A percentile compares a stretch with the other conserved stretches of the same genome.
phyloP scores from a whole-genome alignment of 805 yeast genomes.

The Ogataea pilisensis region DNA sequence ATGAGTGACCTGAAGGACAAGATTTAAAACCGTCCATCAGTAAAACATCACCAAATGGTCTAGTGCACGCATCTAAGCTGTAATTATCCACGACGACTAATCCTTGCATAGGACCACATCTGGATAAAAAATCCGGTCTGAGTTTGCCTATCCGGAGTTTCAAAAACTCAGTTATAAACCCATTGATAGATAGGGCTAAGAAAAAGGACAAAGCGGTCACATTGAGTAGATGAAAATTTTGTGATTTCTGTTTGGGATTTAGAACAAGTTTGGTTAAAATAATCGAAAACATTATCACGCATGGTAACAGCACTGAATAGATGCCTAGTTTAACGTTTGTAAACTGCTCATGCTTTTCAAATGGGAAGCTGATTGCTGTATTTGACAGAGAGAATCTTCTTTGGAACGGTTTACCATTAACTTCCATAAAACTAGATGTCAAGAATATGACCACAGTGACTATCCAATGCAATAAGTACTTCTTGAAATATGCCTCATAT shows the following conservation, averaged over 20 bases:
- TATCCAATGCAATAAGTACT: slow-evolving; percentile 15
- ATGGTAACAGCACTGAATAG: slow-evolving; percentile 37
- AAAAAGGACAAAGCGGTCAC: slow-evolving; percentile 36
- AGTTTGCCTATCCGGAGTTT: slow-evolving; percentile 82
- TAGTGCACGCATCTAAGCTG: slow-evolving; percentile 28
- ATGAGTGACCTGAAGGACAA: slow-evolving; percentile 78
- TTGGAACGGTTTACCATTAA: slow-evolving; percentile 37
- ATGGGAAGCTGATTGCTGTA: slow-evolving; percentile 45
- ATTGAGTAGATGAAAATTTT: slow-evolving; percentile 35
- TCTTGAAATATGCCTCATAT: slow-evolving; percentile 3
- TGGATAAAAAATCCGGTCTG: slow-evolving; percentile 82
- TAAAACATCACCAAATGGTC: slow-evolving; percentile 29
- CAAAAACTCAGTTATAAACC: slow-evolving; percentile 62
- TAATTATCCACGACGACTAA: slow-evolving; percentile 33
- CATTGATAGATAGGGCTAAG: slow-evolving; percentile 39
- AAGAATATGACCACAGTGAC: slow-evolving; percentile 7
- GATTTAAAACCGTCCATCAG: slow-evolving; percentile 67
- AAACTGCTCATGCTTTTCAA: slow-evolving; percentile 38
- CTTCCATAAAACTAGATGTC: slow-evolving; percentile 19
- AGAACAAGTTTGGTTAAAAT: slow-evolving; percentile 14
- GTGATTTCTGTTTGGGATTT: slow-evolving; percentile 12
- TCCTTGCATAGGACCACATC: slow-evolving; percentile 53
- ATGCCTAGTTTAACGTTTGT: slow-evolving; percentile 25
- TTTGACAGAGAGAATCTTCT: slow-evolving; percentile 42
- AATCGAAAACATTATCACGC: slow-evolving; percentile 20